Conservation (phyloP, 129 eudicot genomes). For the Chrysanthemum lavandulifolium region DNA sequence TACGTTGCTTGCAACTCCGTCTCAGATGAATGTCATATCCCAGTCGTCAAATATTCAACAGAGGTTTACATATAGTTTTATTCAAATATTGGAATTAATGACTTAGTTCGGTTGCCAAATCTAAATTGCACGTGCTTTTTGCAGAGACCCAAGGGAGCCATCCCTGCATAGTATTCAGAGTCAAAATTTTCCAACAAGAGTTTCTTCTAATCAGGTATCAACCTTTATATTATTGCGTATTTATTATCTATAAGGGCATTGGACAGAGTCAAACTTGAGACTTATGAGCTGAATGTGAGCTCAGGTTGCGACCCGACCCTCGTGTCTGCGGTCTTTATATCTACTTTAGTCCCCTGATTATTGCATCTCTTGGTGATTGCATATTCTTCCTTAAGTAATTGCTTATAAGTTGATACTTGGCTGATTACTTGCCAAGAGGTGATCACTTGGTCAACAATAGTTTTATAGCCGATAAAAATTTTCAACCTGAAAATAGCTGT, state of each 20-base stretch:
- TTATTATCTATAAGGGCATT: constrained; percentile 3
- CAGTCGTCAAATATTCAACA: constrained; percentile 28
- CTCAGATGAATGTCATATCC: constrained; percentile 34
- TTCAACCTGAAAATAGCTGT: too few relatives aligned
- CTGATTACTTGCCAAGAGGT: too few relatives aligned
- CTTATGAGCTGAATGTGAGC: background rate
- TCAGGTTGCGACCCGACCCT: background rate
- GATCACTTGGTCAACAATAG: too few relatives aligned
- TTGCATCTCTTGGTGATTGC: too few relatives aligned
- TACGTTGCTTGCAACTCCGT: constrained; percentile 25
- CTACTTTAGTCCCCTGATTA: too few relatives aligned
- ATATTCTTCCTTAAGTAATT: too few relatives aligned
- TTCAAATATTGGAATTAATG: background rate
- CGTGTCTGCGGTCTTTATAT: background rate
- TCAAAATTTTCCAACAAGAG: constrained; percentile 31
- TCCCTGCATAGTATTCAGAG: constrained; percentile 26
- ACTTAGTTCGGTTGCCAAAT: background rate
- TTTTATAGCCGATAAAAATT: too few relatives aligned
- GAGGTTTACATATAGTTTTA: constrained; percentile 29
- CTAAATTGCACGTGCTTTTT: constrained; percentile 15
- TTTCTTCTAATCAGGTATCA: constrained; percentile 75
- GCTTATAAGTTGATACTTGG: too few relatives aligned
- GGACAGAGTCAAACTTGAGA: background rate
- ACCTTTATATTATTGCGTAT: background rate
- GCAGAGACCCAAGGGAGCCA: constrained; percentile 42